Base-by-base conservation (phyloP, 140 eudicot genomes). In the Ambrosia hybrid region DNA sequence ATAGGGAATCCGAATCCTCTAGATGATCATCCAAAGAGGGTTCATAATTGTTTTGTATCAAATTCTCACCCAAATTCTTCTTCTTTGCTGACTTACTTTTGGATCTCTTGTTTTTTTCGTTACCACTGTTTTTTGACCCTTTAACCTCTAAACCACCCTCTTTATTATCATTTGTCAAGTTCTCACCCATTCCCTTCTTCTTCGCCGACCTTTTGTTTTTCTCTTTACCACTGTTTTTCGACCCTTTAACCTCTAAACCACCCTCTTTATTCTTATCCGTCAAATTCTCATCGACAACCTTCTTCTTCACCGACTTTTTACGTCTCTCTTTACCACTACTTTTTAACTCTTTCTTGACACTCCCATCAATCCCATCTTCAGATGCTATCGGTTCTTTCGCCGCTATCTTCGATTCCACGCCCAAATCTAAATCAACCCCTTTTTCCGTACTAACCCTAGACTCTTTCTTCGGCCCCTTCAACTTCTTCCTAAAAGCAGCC, bases 391-490 rank as follows among this genome's bases (percentile, higher is more conserved):
- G 66, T 39, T 70, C 68, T 59, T 76, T 76, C 14, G 17, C 64
- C 36, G 38, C 68, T 6, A 2, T 51, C 65, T 53, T 58, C 7
- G 70, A 65, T 61, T 80, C 49, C 17, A 36, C 71, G 60, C 73
- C 12, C 49, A 62, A 43, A 81, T 73, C 81, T 9, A 72, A 76
- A 62, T 59, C 71, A 73, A 51, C 56, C 21, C 57, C 84, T 67
- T 52, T 69, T 33, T 43, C 37, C 6, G 9, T 2, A 56, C 52
- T 75, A 71, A 45, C 77, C 67, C 82, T 85, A 55, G 71, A 69
- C 45, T 81, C 85, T 79, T 88, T 89, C 77, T 87, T 95, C 2
- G 99, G 95, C 15, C 83, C 96, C 86, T 84, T 91, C 83, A 95
- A 80, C 72, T 86, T 95, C 88, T 86, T 95, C 87, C 83, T 83